Evolutionary conservation across 225 moss, liverwort and hornwort species (phyloP).

Genomic region (Rhytidiadelphus loreus): DNA sequence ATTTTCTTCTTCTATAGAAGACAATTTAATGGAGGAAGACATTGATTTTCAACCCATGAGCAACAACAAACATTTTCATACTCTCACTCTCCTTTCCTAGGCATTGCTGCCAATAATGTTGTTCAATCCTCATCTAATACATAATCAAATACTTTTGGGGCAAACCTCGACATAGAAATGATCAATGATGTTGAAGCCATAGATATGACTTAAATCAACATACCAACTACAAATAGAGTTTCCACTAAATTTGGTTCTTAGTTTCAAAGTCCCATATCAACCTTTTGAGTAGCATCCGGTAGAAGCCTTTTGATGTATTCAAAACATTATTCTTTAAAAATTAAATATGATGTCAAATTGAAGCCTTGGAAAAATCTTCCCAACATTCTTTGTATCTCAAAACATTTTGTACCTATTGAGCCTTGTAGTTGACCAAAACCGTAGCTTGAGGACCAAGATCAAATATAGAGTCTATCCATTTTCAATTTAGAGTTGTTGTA

Average conservation of each 20-base stretch:
- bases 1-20: not conserved
- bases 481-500: not conserved
- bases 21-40: conserved; percentile 15
- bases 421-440: not conserved
- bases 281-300: conserved; percentile 6
- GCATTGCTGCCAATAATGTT: not conserved
- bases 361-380: not conserved
- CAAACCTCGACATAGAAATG: not conserved
- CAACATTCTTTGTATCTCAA: not conserved
- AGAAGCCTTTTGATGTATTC: conserved; percentile 17
- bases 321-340: conserved; percentile 16
- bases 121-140: not conserved
- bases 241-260: not conserved
- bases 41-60: not conserved
- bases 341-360: conserved; percentile 12
- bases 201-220: conserved; percentile 18
- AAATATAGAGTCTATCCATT: conserved; percentile 4
- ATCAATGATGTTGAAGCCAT: conserved; percentile 16
- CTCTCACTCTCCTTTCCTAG: not conserved
- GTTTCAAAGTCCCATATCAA: conserved; percentile 21
- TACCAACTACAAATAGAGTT: not conserved
- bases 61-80: conserved; percentile 7
- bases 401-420: conserved; percentile 4
- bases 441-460: not conserved
- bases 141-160: not conserved